A percentile compares a stretch with the other conserved stretches of the same genome.
phyloP scores from a whole-genome alignment of 2,329 filamentous ascomycete genomes.

The Colletotrichum gloeosporioides region DNA sequence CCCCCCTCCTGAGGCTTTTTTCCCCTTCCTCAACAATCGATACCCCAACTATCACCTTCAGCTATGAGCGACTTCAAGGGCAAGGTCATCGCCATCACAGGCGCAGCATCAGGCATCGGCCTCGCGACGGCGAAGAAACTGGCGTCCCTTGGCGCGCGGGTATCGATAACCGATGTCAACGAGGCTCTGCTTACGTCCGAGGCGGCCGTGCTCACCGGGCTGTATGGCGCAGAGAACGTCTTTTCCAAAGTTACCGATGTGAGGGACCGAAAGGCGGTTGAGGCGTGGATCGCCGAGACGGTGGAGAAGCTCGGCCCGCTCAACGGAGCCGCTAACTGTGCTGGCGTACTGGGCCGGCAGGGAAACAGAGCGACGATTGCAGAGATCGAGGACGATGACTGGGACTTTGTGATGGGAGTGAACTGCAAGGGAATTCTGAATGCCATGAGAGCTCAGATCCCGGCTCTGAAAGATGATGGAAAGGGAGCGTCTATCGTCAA shows the following conservation, averaged over 20 bases:
- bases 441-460: slow-evolving; percentile 54
- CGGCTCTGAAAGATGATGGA: slow-evolving; percentile 36
- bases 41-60: neutral
- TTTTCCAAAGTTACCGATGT: slow-evolving; percentile 20
- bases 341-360: slow-evolving; percentile 25
- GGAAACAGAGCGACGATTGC: slow-evolving; percentile 20
- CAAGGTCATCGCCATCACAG: slow-evolving; percentile 55
- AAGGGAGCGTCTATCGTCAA: slow-evolving; percentile 50
- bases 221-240: neutral
- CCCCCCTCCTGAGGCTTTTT: neutral
- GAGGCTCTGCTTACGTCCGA: slow-evolving; percentile 30
- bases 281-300: slow-evolving; percentile 35
- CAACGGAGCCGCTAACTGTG: slow-evolving; percentile 48
- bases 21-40: neutral
- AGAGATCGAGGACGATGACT: slow-evolving; percentile 42
- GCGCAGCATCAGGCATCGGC: slow-evolving; percentile 56
- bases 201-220: neutral
- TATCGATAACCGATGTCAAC: slow-evolving; percentile 55
- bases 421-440: slow-evolving; percentile 55
- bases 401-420: slow-evolving; percentile 47
- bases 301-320: slow-evolving; percentile 39
- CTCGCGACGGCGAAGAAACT: slow-evolving; percentile 51
- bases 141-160: slow-evolving; percentile 44
- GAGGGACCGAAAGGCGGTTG: slow-evolving; percentile 16
- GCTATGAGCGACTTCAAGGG: slow-evolving; percentile 21